Percentiles rank a stretch among this genome's conserved stretches.
phyloP scores from a whole-genome alignment of 768 basidiomycete genomes.

The Leucosporidium yakuticum region DNA sequence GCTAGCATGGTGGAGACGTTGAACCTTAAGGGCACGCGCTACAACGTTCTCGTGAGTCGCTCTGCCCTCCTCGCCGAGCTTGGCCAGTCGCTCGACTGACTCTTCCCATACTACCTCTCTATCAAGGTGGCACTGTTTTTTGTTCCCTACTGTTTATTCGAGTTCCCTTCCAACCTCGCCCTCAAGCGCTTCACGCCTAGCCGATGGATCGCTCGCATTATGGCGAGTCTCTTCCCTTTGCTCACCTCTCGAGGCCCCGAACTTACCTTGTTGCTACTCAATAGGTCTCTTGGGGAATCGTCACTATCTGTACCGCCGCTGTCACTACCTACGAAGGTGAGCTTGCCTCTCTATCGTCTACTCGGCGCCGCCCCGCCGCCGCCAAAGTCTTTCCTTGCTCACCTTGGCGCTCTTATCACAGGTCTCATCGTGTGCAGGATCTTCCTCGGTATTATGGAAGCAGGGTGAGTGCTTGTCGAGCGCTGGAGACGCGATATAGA shows the following conservation, averaged over 20 bases:
- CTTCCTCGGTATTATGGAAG: conserved; percentile 12
- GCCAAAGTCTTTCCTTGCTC: too few species aligned
- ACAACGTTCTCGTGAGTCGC: conserved; percentile 4
- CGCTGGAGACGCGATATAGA: too few species aligned
- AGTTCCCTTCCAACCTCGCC: conserved; percentile 16
- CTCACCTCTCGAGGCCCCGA: neutral
- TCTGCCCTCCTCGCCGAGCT: too few species aligned
- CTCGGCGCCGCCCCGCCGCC: too few species aligned
- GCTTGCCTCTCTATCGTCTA: too few species aligned
- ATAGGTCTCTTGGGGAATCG: conserved; percentile 18
- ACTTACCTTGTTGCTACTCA: neutral
- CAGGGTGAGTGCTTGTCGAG: neutral
- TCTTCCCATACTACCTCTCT: too few species aligned
- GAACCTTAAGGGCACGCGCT: neutral
- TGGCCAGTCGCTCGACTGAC: too few species aligned
- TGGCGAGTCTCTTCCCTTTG: neutral
- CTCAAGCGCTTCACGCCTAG: conserved; percentile 26
- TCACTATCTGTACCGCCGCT: conserved; percentile 21
- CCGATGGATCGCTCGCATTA: conserved; percentile 15
- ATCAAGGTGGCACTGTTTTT: conserved; percentile 15
- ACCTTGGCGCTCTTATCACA: too few species aligned
- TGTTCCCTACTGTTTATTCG: conserved; percentile 5
- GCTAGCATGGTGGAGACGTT: conserved; percentile 15
- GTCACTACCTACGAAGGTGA: conserved; percentile 9
- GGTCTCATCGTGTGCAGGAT: conserved; percentile 10